Percentiles rank a stretch among this genome's conserved stretches.
Evolutionary conservation across 2,329 filamentous ascomycete species (phyloP).

Genomic region (Fusarium tjaetaba): DNA sequence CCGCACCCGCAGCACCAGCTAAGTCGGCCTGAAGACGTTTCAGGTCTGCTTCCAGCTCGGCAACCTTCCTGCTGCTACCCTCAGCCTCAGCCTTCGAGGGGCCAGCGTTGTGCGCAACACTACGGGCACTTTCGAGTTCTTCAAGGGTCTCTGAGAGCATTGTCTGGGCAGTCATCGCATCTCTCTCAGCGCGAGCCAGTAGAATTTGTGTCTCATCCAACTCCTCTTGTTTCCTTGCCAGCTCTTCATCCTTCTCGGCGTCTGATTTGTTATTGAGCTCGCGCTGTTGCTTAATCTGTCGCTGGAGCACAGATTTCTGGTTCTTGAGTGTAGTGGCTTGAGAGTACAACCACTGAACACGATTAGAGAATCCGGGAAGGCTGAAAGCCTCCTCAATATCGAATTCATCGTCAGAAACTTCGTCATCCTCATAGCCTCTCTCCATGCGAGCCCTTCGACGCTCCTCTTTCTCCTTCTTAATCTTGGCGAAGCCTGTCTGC

Average conservation of each 20-base stretch:
- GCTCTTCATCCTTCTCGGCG: constrained; percentile 71
- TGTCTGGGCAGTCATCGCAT: constrained; percentile 54
- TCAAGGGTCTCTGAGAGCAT: constrained; percentile 60
- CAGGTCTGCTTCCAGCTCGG: constrained; percentile 51
- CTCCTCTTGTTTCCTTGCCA: constrained; percentile 67
- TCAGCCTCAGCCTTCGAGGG: constrained; percentile 37
- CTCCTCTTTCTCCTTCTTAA: constrained; percentile 64
- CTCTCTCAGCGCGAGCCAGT: constrained; percentile 51
- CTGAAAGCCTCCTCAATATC: constrained; percentile 72
- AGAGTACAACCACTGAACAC: constrained; percentile 81
- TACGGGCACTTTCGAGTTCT: constrained; percentile 56
- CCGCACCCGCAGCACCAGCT: constrained; percentile 34
- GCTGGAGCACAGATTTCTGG: constrained; percentile 87
- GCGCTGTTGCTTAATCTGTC: constrained; percentile 94
- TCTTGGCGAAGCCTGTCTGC: constrained; percentile 60
- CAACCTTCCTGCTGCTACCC: constrained; percentile 50
- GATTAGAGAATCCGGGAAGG: constrained; percentile 78
- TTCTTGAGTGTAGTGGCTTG: constrained; percentile 83
- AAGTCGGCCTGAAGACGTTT: constrained; percentile 48
- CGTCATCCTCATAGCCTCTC: constrained; percentile 67
- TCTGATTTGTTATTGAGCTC: constrained; percentile 92
- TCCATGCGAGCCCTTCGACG: constrained; percentile 63
- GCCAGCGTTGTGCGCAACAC: constrained; percentile 36
- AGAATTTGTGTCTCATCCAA: constrained; percentile 57
- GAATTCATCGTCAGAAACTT: constrained; percentile 68